phyloP scores from a whole-genome alignment of 2,329 filamentous ascomycete species.

The Beauveria asiatica region DNA sequence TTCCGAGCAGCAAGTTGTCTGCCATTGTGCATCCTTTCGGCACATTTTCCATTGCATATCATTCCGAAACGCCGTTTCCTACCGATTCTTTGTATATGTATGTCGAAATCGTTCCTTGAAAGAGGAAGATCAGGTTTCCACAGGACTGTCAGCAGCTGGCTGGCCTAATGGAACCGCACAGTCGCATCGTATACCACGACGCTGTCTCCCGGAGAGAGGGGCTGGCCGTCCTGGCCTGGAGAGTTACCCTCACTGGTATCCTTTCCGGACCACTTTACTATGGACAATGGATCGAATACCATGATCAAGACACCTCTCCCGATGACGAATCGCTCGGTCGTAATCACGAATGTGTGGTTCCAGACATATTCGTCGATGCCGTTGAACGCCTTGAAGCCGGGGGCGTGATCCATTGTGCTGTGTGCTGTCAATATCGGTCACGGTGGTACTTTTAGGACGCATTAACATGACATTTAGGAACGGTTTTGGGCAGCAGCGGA shows the following conservation, averaged over 20 bases:
- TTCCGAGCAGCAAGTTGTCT: neutral
- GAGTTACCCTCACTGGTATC: constrained; percentile 2
- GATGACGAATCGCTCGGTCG: neutral
- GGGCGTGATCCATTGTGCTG: neutral
- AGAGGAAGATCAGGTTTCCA: too few relatives aligned
- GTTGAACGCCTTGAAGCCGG: neutral
- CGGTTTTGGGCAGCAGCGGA: neutral
- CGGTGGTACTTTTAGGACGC: neutral
- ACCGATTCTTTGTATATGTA: neutral
- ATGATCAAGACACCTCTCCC: constrained; percentile 4
- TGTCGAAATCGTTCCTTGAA: neutral
- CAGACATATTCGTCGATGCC: constrained; percentile 4
- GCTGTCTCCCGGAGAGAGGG: neutral
- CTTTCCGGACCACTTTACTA: neutral
- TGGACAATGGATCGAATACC: neutral
- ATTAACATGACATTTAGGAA: neutral
- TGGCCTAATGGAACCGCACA: constrained; percentile 3
- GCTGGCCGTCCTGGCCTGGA: neutral
- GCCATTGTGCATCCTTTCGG: neutral
- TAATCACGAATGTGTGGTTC: constrained; percentile 3
- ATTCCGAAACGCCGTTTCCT: neutral
- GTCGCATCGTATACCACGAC: constrained; percentile 3
- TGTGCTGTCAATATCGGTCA: neutral
- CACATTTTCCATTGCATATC: neutral
- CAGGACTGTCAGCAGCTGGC: too few relatives aligned